Evolutionary conservation across 345 rosid genomes (phyloP), one percentile per base, ranked within the genome.

Genomic region (Abelmoschus esculentus): DNA sequence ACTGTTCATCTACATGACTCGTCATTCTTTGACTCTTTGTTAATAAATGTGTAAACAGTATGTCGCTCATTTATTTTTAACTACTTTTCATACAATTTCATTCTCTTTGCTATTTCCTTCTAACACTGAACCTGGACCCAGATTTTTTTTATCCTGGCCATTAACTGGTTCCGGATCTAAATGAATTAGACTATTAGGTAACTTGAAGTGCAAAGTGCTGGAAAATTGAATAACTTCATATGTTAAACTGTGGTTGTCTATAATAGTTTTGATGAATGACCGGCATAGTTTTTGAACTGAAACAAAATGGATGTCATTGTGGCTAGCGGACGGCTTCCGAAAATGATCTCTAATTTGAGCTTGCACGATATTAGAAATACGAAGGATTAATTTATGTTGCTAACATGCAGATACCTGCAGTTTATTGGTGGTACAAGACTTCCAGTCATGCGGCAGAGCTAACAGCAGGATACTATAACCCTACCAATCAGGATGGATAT

Each of bases 401-500:
- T 71, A 54, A 65, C 74, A 17, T 80, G 79, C 84, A 93, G 98
- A 80, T 93, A 79, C 98, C 98, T 72, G 89, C 90, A 22, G 78
- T 90, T 76, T 86, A 86, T 77, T 93, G 98, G 98, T 90, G 97
- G 82, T 89, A 89, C 83, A 90, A 82, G 80, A 82, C 95, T 69
- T 72, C 88, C 32, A 93, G 98, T 75, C 98, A 93, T 77, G 92
- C 96, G 47, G 92, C 97, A 52, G 98, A 93, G 74, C 79, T 89
- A 70, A 89, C 96, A 18, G 92, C 97, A 15, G 98, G 98, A 77
- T 93, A 87, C 83, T 74, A 87, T 67, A 90, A 93, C 74, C 86
- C 98, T 38, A 78, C 90, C 34, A 93, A 93, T 81, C 91, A 84
- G 77, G 95, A 90, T 75, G 98, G 98, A 13, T 93, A 90, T 74